Evolutionary conservation across 2,329 filamentous ascomycete genomes (phyloP), one percentile per base, ranked within the genome.

Genomic region (Aspergillus chevalieri): DNA sequence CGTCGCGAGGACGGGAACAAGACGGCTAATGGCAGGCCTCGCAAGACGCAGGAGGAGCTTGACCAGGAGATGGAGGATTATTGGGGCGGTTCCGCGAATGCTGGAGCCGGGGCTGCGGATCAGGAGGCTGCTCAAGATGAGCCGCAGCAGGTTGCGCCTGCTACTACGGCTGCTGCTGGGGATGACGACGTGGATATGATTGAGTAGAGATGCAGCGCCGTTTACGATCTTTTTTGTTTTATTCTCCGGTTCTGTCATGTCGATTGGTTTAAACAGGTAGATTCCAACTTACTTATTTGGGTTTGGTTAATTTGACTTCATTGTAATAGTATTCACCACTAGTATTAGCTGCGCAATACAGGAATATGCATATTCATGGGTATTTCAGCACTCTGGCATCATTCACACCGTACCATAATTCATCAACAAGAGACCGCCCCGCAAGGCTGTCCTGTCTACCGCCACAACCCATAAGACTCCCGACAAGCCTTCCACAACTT

Each of bases 61-160:
- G 91, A 96, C 67, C 89, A 88, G n/a, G 91, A 96, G 72, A 96
- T 96, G 91, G 89, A 85, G 26, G 89, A 95, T 65, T 96, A 96
- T 69, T 96, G 89, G 76, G 84, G 79, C 26, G 74, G 73, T 22
- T 41, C 38, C 10, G 67, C 69, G 34, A 68, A 60, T 44, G 65
- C 60, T 49, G 68, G 60, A 43, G 64, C 71, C 44, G 69, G 64
- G 46, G 68, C 63, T n/a, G 72, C 68, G 33, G 72, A 65, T 21
- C 68, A 63, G 39, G 63, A 60, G 12, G 48, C 53, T 24, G 55
- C 47, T n/a, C 39, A 55, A 22, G 53, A 47, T 52, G 58, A 60
- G 57, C 46, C 46, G 49, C 57, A 52, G 48, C 57, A 63, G 46
- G 51, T 57, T 39, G 60, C 59, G 6, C 61, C 67, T 22, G 64